phyloP scores from a whole-genome alignment of 306 rosid species.

The Boehmeria nivea region DNA sequence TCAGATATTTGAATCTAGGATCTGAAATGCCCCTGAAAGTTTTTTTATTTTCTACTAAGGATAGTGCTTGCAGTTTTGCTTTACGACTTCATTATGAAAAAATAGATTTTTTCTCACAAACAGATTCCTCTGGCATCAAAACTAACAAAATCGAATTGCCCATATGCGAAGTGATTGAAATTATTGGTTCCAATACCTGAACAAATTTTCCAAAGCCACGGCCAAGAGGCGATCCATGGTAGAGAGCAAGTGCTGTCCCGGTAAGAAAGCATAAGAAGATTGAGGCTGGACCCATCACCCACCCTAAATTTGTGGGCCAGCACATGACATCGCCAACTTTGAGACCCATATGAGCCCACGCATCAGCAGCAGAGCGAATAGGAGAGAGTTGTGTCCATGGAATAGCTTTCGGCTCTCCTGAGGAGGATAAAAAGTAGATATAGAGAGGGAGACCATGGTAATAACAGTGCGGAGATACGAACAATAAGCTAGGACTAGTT shows the following conservation, averaged over 20 bases:
- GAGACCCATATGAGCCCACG: slow-evolving; percentile 57
- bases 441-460: no score
- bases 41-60: no score
- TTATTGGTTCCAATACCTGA: no score
- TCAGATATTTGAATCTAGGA: no score
- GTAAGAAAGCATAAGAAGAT: slow-evolving; percentile 61
- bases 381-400: slow-evolving; percentile 95
- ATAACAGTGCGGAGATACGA: no score
- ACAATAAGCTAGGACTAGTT: neutral
- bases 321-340: slow-evolving; percentile 65
- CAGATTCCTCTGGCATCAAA: no score
- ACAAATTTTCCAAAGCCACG: slow-evolving; percentile 84
- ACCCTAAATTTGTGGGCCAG: slow-evolving; percentile 93
- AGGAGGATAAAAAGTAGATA: slow-evolving; percentile 16
- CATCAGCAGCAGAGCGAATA: slow-evolving; percentile 68
- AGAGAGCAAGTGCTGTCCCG: slow-evolving; percentile 86
- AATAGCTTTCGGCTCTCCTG: slow-evolving; percentile 95
- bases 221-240: slow-evolving; percentile 95
- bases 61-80: no score
- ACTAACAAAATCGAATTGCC: no score
- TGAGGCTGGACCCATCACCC: slow-evolving; percentile 93
- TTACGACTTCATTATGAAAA: no score
- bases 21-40: no score
- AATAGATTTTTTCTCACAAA: no score
- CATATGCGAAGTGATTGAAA: no score